Percentiles rank a stretch among this genome's conserved stretches.
Conservation (phyloP, 140 eudicot genomes). For the Stevia rebaudiana region DNA sequence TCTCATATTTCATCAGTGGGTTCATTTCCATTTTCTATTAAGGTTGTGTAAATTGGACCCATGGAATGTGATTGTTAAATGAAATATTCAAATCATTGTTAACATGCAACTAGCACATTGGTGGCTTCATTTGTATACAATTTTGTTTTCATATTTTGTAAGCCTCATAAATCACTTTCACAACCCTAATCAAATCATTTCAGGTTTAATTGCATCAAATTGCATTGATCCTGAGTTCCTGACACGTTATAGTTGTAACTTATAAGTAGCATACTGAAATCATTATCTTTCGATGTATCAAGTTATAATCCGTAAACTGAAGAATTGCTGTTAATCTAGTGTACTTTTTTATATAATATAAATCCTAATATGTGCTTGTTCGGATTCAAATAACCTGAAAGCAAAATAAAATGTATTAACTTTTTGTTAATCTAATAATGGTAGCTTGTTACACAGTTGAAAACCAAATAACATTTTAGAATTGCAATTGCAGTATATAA, state of each 20-base stretch:
- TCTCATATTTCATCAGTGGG: background rate
- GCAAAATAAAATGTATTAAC: too few species aligned
- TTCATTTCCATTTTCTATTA: background rate
- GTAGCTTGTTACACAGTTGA: too few species aligned
- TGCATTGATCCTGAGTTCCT: too few species aligned
- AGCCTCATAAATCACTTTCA: too few species aligned
- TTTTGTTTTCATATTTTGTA: background rate
- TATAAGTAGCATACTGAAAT: background rate
- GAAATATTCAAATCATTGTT: background rate
- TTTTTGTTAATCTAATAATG: too few species aligned
- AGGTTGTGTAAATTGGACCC: background rate
- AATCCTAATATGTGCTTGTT: too few species aligned
- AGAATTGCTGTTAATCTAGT: background rate
- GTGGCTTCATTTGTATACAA: slow-evolving; percentile 6
- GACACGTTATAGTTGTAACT: background rate
- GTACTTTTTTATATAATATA: too few species aligned
- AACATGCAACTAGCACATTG: slow-evolving; percentile 5
- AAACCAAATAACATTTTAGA: too few species aligned
- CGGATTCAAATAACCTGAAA: too few species aligned
- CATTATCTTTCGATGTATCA: background rate
- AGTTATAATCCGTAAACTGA: background rate
- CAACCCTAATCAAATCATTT: background rate
- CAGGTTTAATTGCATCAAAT: background rate
- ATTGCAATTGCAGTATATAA: too few species aligned
- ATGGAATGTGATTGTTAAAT: background rate